Evolutionary conservation across 2,329 filamentous ascomycete species (phyloP).

Genomic region (Nigrospora sphaerica): DNA sequence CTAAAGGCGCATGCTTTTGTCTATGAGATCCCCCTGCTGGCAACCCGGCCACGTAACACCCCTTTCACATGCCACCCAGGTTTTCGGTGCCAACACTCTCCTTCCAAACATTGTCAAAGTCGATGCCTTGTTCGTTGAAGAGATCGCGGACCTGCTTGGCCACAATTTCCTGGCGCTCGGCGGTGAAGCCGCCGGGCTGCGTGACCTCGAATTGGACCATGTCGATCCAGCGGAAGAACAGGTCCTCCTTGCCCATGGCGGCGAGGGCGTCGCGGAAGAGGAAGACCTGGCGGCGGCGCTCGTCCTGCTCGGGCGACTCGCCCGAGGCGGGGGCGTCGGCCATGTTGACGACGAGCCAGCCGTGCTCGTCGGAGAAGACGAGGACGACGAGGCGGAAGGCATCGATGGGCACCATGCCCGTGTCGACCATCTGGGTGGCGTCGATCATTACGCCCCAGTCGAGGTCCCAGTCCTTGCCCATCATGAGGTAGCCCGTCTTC

Average conservation of each 20-base stretch:
- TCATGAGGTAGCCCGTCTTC: slow-evolving; percentile 84
- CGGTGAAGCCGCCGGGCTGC: slow-evolving; percentile 69
- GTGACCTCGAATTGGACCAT: slow-evolving; percentile 82
- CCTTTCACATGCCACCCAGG: slow-evolving; percentile 16
- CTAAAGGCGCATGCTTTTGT: too few relatives aligned
- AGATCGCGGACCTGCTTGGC: slow-evolving; percentile 68
- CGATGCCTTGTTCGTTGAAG: slow-evolving; percentile 67
- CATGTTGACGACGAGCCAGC: slow-evolving; percentile 64
- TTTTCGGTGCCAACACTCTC: slow-evolving; percentile 45
- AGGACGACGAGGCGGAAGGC: slow-evolving; percentile 67
- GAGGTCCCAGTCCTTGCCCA: slow-evolving; percentile 80
- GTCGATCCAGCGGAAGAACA: slow-evolving; percentile 93
- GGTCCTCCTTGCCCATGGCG: slow-evolving; percentile 72
- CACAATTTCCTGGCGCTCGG: slow-evolving; percentile 63
- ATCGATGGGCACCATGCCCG: slow-evolving; percentile 51
- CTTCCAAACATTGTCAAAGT: slow-evolving; percentile 76
- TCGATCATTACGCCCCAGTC: slow-evolving; percentile 77
- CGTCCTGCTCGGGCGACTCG: slow-evolving; percentile 47
- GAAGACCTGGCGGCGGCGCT: slow-evolving; percentile 66
- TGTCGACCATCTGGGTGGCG: slow-evolving; percentile 63
- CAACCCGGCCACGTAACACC: background rate
- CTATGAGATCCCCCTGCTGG: too few relatives aligned
- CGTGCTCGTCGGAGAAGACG: slow-evolving; percentile 58
- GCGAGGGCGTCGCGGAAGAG: slow-evolving; percentile 71
- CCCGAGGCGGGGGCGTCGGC: slow-evolving; percentile 25